Percentiles rank a stretch among this genome's conserved stretches.
Conservation (phyloP, 2,329 filamentous ascomycete genomes). For the Clonostachys sp. region DNA sequence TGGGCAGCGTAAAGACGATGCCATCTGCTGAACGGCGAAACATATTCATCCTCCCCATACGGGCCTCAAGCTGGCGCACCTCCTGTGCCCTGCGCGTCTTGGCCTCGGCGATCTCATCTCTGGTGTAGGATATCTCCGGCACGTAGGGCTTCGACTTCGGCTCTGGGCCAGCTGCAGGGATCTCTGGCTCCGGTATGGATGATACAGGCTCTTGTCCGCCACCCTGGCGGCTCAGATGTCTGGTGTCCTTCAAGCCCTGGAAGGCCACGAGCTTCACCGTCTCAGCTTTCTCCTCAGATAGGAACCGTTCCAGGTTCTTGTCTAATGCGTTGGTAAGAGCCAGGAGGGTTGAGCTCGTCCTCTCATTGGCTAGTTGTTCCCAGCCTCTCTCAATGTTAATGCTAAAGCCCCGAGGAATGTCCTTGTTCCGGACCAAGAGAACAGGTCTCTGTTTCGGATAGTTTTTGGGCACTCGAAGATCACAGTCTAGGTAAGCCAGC, state of each 20-base stretch:
- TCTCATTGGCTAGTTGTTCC: conserved; percentile 54
- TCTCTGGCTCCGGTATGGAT: conserved; percentile 7
- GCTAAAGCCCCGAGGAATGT: conserved; percentile 66
- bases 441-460: conserved; percentile 58
- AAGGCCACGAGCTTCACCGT: conserved; percentile 65
- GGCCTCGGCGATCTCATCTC: conserved; percentile 57
- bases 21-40: conserved; percentile 69
- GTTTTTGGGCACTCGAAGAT: conserved; percentile 56
- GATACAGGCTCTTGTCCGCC: background rate
- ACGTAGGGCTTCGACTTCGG: conserved; percentile 9
- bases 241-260: conserved; percentile 40
- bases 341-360: conserved; percentile 55
- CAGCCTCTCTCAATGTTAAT: conserved; percentile 76
- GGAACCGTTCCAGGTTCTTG: conserved; percentile 63
- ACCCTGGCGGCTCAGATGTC: conserved; percentile 24
- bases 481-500: conserved; percentile 62
- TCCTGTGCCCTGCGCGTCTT: conserved; percentile 60
- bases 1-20: conserved; percentile 63
- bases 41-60: conserved; percentile 62
- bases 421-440: conserved; percentile 62
- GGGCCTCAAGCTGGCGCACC: conserved; percentile 68
- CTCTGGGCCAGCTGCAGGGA: conserved; percentile 3
- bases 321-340: conserved; percentile 66
- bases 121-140: conserved; percentile 45
- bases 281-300: conserved; percentile 66